Percentiles rank a stretch among this genome's conserved stretches.
These are phyloP conservation scores for Neonothopanus nambi DNA, from an alignment of 1,284 basidiomycete genomes.

Conservation along the genomic window DNA sequence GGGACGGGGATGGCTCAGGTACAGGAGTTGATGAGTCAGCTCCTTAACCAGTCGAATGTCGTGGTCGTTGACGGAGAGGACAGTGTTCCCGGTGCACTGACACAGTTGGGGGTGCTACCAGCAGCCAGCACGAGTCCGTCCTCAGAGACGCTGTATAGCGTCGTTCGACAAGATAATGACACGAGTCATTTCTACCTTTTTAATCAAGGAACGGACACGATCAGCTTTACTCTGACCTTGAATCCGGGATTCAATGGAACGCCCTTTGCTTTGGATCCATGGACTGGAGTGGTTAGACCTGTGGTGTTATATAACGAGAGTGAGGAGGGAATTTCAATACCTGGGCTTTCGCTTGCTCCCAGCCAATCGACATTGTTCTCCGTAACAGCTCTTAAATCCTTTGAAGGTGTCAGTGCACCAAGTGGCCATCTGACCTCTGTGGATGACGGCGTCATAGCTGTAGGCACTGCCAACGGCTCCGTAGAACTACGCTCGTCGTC, in stretches of 20 bases:
- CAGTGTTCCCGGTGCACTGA: slow-evolving; percentile 12
- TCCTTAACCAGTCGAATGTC: slow-evolving; percentile 12
- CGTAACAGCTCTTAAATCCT: slow-evolving; percentile 13
- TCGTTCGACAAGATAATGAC: slow-evolving; percentile 13
- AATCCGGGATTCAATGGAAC: slow-evolving; percentile 17
- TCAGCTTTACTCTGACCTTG: slow-evolving; percentile 18
- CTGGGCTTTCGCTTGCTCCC: slow-evolving; percentile 15
- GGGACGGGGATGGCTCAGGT: slow-evolving; percentile 16
- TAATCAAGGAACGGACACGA: slow-evolving; percentile 13
- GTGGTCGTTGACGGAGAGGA: slow-evolving; percentile 13
- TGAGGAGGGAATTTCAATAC: slow-evolving; percentile 17
- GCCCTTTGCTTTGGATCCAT: slow-evolving; percentile 21
- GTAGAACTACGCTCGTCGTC: slow-evolving; percentile 12
- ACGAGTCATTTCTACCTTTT: slow-evolving; percentile 18
- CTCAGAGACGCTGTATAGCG: slow-evolving; percentile 12
- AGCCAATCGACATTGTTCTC: slow-evolving; percentile 16
- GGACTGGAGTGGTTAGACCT: slow-evolving; percentile 14
- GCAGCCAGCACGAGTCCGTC: slow-evolving; percentile 12
- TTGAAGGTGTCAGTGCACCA: slow-evolving; percentile 14
- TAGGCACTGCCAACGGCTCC: slow-evolving; percentile 11
- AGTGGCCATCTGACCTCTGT: slow-evolving; percentile 8
- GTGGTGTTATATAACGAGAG: slow-evolving; percentile 15
- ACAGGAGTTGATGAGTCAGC: slow-evolving; percentile 17
- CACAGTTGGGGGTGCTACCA: slow-evolving; percentile 17
- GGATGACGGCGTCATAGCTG: slow-evolving; percentile 7